Percentiles rank a stretch among this genome's conserved stretches.
phyloP scores from a whole-genome alignment of 108 stramenopile genomes.

The Mediolabrus comicus region DNA sequence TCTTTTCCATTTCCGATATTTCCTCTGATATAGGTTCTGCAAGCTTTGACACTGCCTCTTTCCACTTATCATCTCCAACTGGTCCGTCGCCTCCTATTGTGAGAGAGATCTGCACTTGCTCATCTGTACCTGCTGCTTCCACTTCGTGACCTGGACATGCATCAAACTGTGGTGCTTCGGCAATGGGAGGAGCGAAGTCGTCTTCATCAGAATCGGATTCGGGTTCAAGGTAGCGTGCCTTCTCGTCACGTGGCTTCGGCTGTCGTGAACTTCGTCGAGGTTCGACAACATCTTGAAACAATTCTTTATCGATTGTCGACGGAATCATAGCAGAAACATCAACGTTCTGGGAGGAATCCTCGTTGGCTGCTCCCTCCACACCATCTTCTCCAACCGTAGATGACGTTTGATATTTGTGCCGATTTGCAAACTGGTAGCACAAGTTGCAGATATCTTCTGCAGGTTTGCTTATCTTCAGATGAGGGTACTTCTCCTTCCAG shows the following conservation, averaged over 20 bases:
- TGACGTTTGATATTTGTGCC: background rate
- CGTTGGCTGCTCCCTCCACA: background rate
- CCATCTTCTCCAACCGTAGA: background rate
- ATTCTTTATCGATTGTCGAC: too few species aligned
- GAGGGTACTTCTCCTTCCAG: constrained; percentile 19
- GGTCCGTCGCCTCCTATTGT: background rate
- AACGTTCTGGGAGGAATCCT: too few species aligned
- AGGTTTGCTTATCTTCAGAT: constrained; percentile 21
- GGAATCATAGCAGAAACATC: too few species aligned
- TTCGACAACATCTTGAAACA: too few species aligned
- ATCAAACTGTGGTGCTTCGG: too few species aligned
- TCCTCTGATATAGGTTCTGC: too few species aligned
- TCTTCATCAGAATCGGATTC: too few species aligned
- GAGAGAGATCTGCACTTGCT: background rate
- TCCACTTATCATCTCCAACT: background rate
- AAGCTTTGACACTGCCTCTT: too few species aligned
- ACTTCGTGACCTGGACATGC: background rate
- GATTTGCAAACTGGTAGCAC: background rate
- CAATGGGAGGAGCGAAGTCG: too few species aligned
- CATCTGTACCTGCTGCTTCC: background rate
- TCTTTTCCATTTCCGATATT: background rate
- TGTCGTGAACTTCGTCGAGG: too few species aligned
- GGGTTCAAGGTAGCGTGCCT: too few species aligned
- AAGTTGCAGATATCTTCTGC: constrained; percentile 25
- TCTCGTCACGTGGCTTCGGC: too few species aligned